Conservation (phyloP, 306 rosid genomes). For the Pterocarpus macrocarpus region DNA sequence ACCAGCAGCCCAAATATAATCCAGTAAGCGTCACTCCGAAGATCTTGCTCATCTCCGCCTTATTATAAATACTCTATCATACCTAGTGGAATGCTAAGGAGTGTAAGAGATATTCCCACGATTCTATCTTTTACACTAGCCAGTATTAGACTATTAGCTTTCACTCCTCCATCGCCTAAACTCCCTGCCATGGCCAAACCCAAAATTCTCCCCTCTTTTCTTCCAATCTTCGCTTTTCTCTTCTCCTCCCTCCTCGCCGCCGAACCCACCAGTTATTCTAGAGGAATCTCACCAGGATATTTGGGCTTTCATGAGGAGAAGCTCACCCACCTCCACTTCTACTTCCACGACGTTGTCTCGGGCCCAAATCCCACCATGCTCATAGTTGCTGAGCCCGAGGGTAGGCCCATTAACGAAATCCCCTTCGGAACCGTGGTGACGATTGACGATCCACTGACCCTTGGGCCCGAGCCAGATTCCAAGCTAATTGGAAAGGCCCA, state of each 20-base stretch:
- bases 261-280: conserved; percentile 14
- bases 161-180: too few species aligned
- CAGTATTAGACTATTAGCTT: too few species aligned
- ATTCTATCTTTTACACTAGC: too few species aligned
- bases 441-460: conserved; percentile 57
- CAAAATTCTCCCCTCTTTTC: background rate
- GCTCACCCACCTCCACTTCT: conserved; percentile 65
- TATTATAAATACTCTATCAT: too few species aligned
- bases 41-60: too few species aligned
- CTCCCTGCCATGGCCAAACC: conserved; percentile 29
- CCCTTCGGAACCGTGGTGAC: conserved; percentile 57
- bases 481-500: conserved; percentile 61
- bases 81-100: too few species aligned
- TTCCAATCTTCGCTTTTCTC: background rate
- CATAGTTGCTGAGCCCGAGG: conserved; percentile 42
- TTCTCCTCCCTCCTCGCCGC: background rate
- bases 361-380: conserved; percentile 50
- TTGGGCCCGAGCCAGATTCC: conserved; percentile 48
- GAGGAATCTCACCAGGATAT: conserved; percentile 25
- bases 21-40: too few species aligned
- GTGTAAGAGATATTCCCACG: too few species aligned
- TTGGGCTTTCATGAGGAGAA: conserved; percentile 53
- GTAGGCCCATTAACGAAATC: conserved; percentile 37
- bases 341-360: conserved; percentile 57
- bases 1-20: too few species aligned